These are phyloP conservation scores for Apostasia shenzhenica DNA, from an alignment of 106 monocot genomes.

Conservation along the genomic window DNA sequence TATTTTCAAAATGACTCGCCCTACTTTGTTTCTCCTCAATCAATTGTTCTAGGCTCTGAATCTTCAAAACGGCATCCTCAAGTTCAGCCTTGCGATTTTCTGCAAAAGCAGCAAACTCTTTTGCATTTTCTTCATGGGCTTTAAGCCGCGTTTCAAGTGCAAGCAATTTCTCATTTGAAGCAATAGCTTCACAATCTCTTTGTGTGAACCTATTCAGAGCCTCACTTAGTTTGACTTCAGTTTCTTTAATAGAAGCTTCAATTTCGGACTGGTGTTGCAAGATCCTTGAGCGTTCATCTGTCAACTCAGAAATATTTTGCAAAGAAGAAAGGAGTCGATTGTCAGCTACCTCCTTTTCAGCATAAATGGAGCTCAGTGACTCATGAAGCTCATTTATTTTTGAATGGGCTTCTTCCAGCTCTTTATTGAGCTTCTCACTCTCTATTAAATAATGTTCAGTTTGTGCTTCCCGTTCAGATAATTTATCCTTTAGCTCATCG, in stretches of 20 bases:
- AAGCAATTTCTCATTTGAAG: slow-evolving; percentile 45
- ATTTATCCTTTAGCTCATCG: slow-evolving; percentile 43
- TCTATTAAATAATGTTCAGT: slow-evolving; percentile 36
- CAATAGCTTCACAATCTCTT: slow-evolving; percentile 48
- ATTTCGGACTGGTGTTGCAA: slow-evolving; percentile 49
- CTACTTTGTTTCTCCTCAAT: slow-evolving; percentile 23
- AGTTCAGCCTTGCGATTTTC: slow-evolving; percentile 39
- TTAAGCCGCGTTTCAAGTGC: slow-evolving; percentile 38
- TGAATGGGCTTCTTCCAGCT: slow-evolving; percentile 39
- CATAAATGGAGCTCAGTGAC: slow-evolving; percentile 31
- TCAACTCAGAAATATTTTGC: slow-evolving; percentile 37
- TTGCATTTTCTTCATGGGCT: slow-evolving; percentile 42
- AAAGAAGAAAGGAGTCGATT: slow-evolving; percentile 39
- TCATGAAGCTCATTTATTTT: slow-evolving; percentile 48
- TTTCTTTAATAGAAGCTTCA: slow-evolving; percentile 52
- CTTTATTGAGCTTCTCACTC: slow-evolving; percentile 42
- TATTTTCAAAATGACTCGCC: slow-evolving; percentile 21
- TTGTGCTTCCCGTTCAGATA: slow-evolving; percentile 30
- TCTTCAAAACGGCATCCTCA: slow-evolving; percentile 42
- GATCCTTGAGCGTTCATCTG: slow-evolving; percentile 49
- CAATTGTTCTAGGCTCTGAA: slow-evolving; percentile 31
- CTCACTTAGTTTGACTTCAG: slow-evolving; percentile 42
- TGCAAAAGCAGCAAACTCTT: slow-evolving; percentile 24
- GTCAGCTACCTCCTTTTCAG: slow-evolving; percentile 53
- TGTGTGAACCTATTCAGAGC: slow-evolving; percentile 39